A percentile compares a stretch with the other conserved stretches of the same genome.
These are phyloP conservation scores for Aspergillus sclerotialis DNA, from an alignment of 2,329 filamentous ascomycete genomes.

Conservation along the genomic window DNA sequence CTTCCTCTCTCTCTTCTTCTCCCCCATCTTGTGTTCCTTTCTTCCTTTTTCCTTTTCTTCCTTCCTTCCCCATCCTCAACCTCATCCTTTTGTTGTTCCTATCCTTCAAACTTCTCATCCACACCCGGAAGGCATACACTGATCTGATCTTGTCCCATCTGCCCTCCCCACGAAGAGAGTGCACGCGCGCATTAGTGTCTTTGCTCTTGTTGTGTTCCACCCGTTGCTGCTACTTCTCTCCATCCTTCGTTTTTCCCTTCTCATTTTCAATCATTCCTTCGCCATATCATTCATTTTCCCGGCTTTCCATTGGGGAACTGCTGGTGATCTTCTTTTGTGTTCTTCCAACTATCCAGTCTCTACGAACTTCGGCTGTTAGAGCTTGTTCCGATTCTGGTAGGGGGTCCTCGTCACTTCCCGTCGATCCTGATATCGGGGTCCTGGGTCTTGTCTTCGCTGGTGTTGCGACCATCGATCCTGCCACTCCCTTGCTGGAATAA, in stretches of 20 bases:
- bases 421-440: neutral
- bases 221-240: constrained; percentile 10
- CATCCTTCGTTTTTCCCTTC: constrained; percentile 6
- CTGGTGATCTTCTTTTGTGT: too few species aligned
- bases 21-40: constrained; percentile 8
- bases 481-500: neutral
- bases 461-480: neutral
- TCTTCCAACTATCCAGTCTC: too few species aligned
- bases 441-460: neutral
- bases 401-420: neutral
- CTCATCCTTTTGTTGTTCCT: constrained; percentile 7
- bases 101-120: constrained; percentile 3
- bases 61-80: constrained; percentile 13
- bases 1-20: constrained; percentile 11
- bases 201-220: constrained; percentile 22
- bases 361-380: neutral
- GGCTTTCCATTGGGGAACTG: too few species aligned
- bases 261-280: too few species aligned
- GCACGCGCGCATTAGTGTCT: constrained; percentile 19
- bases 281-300: too few species aligned
- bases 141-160: constrained; percentile 3
- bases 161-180: constrained; percentile 10
- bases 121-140: constrained; percentile 1
- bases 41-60: constrained; percentile 7
- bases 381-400: constrained; percentile 2